These are phyloP conservation scores for Podospora conica DNA, from an alignment of 495 filamentous ascomycete genomes.

Conservation along the genomic window DNA sequence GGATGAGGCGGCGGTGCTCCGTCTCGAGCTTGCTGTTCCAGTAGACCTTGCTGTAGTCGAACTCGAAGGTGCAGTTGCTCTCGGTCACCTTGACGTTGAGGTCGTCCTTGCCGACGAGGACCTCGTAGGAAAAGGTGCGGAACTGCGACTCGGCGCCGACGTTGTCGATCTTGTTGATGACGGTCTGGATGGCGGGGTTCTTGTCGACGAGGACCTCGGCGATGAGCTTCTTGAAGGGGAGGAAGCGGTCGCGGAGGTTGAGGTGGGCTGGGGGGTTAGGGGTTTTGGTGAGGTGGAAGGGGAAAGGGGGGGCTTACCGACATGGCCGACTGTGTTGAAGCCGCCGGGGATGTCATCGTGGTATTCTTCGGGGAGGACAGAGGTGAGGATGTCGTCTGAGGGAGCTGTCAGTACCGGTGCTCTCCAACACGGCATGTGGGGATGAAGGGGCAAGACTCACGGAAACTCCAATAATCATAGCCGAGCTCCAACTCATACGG, in stretches of 20 bases:
- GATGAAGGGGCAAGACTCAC: constrained; percentile 42
- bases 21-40: constrained; percentile 90
- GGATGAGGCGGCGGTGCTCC: constrained; percentile 77
- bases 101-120: constrained; percentile 74
- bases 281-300: not conserved
- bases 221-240: constrained; percentile 77
- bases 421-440: not conserved
- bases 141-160: constrained; percentile 80
- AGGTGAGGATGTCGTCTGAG: constrained; percentile 71
- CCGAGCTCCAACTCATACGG: constrained; percentile 69
- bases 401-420: not conserved
- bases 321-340: constrained; percentile 81
- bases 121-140: constrained; percentile 88
- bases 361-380: constrained; percentile 60
- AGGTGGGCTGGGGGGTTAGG: constrained; percentile 59
- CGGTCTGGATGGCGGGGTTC: constrained; percentile 66
- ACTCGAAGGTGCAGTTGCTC: constrained; percentile 56
- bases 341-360: constrained; percentile 75
- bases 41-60: constrained; percentile 85
- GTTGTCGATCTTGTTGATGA: constrained; percentile 92
- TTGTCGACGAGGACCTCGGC: constrained; percentile 84
- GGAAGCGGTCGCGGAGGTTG: constrained; percentile 75
- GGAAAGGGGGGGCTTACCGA: constrained; percentile 49
- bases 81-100: constrained; percentile 71
- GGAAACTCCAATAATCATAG: constrained; percentile 81